Conservation (phyloP, 331 rosid species). For the Saraca asoca region DNA sequence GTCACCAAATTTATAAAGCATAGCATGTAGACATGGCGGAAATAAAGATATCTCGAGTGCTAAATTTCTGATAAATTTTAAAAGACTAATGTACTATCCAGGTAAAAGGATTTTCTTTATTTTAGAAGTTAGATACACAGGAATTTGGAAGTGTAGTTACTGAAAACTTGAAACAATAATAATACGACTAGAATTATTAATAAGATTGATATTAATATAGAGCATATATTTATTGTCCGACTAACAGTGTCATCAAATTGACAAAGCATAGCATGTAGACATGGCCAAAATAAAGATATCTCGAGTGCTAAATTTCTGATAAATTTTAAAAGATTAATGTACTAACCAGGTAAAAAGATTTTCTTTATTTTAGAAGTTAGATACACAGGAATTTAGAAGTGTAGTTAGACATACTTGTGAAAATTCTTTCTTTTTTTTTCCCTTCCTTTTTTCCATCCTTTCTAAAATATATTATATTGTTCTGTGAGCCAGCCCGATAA, state of each 20-base stretch:
- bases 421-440: too few relatives aligned
- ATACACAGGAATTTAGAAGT: background rate
- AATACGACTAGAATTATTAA: too few relatives aligned
- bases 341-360: background rate
- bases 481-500: background rate
- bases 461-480: background rate
- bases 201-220: too few relatives aligned
- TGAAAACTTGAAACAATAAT: too few relatives aligned
- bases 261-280: background rate
- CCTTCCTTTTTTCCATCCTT: background rate
- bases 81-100: background rate
- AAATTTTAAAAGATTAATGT: too few relatives aligned
- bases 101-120: background rate
- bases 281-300: background rate
- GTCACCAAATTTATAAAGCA: background rate
- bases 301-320: too few relatives aligned
- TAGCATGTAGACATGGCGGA: background rate
- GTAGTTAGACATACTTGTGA: background rate
- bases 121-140: background rate
- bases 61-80: too few relatives aligned
- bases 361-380: background rate
- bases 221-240: too few relatives aligned
- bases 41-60: background rate
- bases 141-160: background rate
- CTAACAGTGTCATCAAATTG: too few relatives aligned